phyloP scores from a whole-genome alignment of 345 rosid genomes.

The Salix brachista region DNA sequence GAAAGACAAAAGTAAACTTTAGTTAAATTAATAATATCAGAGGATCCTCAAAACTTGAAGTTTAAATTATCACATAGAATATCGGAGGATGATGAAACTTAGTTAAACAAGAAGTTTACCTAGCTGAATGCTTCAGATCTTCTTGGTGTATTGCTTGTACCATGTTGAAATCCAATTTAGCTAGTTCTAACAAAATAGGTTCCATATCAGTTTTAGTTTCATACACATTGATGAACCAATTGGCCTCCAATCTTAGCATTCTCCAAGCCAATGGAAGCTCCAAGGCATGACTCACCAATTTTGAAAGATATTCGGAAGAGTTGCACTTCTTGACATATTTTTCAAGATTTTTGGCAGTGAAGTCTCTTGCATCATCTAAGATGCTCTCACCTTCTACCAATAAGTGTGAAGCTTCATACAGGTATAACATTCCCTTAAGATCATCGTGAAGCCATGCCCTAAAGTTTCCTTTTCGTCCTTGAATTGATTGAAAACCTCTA shows the following conservation, averaged over 20 bases:
- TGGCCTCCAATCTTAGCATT: conserved; percentile 22
- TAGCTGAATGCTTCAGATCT: conserved; percentile 29
- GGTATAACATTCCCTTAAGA: conserved; percentile 20
- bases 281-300: conserved; percentile 31
- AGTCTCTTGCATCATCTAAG: conserved; percentile 26
- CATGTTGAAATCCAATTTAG: conserved; percentile 33
- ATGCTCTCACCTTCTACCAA: conserved; percentile 19
- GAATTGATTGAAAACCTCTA: no score
- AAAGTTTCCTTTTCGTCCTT: no score
- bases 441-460: no score
- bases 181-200: conserved; percentile 29
- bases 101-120: not conserved
- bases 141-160: conserved; percentile 32
- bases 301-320: not conserved
- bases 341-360: conserved; percentile 20
- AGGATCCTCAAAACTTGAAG: no score
- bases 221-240: conserved; percentile 34
- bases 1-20: no score
- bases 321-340: conserved; percentile 4
- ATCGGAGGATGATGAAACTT: no score
- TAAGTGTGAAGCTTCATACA: conserved; percentile 38
- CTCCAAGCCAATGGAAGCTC: conserved; percentile 38
- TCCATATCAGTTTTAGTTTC: conserved; percentile 16
- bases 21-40: no score
- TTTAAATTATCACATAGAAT: no score